These are phyloP conservation scores for Chlamydomonas schloesseri DNA, from an alignment of 139 green algal species.

Conservation along the genomic window DNA sequence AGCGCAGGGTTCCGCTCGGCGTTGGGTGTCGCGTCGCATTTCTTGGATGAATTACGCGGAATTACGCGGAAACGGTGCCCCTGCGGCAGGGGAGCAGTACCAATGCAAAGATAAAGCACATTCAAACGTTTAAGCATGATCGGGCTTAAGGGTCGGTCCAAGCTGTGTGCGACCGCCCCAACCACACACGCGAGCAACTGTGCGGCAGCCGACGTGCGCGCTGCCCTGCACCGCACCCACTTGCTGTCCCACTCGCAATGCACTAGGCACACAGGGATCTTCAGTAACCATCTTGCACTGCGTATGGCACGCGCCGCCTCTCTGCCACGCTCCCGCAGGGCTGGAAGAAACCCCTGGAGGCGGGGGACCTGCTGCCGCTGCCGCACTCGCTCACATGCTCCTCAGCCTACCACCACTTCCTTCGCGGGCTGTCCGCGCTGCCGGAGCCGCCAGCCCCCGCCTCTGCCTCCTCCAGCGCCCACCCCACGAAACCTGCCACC, in stretches of 20 bases:
- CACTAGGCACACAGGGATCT: too few species aligned
- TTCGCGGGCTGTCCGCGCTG: neutral
- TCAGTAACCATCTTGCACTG: too few species aligned
- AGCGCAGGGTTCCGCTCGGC: neutral
- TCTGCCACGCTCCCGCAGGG: neutral
- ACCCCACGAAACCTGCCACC: neutral
- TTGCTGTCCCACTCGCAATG: too few species aligned
- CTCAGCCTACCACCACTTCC: slow-evolving; percentile 15
- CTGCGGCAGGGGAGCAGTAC: too few species aligned
- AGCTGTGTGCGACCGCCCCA: too few species aligned
- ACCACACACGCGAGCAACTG: too few species aligned
- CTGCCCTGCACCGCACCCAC: too few species aligned
- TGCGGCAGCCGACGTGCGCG: too few species aligned
- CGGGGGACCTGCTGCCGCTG: slow-evolving; percentile 17
- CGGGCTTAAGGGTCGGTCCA: too few species aligned
- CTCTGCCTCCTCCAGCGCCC: neutral
- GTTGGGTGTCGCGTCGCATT: too few species aligned
- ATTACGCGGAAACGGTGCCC: neutral
- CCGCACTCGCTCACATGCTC: neutral
- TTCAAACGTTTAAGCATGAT: too few species aligned
- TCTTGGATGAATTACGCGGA: neutral
- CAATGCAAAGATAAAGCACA: too few species aligned
- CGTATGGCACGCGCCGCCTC: neutral
- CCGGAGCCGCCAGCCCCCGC: neutral
- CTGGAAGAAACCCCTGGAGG: slow-evolving; percentile 21